Evolutionary conservation across 1,139 yeast genomes (phyloP), one percentile per base, ranked within the genome.

Genomic region (Suhomyces guaymorum): DNA sequence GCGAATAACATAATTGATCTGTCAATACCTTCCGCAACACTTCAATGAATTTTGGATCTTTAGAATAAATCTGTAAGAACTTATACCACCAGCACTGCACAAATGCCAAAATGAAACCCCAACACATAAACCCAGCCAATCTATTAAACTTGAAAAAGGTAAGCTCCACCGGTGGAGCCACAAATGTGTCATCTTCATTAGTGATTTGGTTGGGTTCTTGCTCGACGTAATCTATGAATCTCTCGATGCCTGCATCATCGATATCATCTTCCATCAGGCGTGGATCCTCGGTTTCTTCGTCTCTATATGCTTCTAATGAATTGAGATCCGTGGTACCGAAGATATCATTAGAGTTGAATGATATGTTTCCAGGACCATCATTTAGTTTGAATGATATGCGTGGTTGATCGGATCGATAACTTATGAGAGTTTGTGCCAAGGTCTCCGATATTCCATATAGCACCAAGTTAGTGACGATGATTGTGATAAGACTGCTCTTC

Each of bases 51-150:
- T 84, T 78, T 14, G 95, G 95, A 59, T 86, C 92, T 41, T 81
- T 84, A 16, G 82, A 77, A 54, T 85, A 90, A 35, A 88, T 78
- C 54, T 90, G 90, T 39, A 92, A 69, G 41, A 90, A 78, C 47
- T 79, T 75, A 54, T 90, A 90, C 98, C 98, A 92, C 42, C 82
- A 81, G 38, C 86, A 85, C 59, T 89, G 97, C 31, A 81, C 76
- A 54, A 87, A 82, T 0, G 96, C 84, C 64, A 88, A 75, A 4
- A 83, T 56, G 41, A 85, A 77, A 1, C 97, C 96, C 97, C 97
- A 90, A 28, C 78, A 66, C 70, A 88, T 81, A 53, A 90, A 90
- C 9, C 95, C 84, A 0, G 83, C 75, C 52, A 89, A 73, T 42
- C 97, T 70, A 39, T 77, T 66, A 50, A 87, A 83, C 38, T 79